Evolutionary conservation across 2,329 filamentous ascomycete genomes (phyloP).

Genomic region (Botrytis medusae): DNA sequence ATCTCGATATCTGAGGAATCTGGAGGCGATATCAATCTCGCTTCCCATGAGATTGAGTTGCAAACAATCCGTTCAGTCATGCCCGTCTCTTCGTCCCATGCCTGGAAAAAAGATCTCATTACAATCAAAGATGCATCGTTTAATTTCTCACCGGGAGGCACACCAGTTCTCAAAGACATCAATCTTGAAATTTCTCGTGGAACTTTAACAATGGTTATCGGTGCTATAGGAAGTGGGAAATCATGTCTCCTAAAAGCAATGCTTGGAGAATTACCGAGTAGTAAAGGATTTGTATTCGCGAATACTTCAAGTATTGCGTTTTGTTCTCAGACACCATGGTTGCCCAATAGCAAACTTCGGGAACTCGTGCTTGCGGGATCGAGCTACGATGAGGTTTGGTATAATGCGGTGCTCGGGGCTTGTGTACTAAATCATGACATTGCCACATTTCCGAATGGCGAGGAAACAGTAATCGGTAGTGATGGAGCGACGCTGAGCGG

Average conservation of each 20-base stretch:
- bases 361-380: slow-evolving; percentile 43
- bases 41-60: not conserved
- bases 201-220: slow-evolving; percentile 35
- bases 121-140: slow-evolving; percentile 2
- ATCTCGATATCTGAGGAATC: not conserved
- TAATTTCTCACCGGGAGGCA: not conserved
- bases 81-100: not conserved
- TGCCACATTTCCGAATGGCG: slow-evolving; percentile 33
- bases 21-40: not conserved
- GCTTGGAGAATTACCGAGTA: slow-evolving; percentile 30
- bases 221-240: slow-evolving; percentile 40
- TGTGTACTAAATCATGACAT: slow-evolving; percentile 34
- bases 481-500: slow-evolving; percentile 39
- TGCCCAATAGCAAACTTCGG: slow-evolving; percentile 44
- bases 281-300: slow-evolving; percentile 25
- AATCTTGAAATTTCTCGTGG: slow-evolving; percentile 23
- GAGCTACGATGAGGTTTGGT: slow-evolving; percentile 35
- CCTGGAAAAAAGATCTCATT: not conserved
- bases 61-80: not conserved
- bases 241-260: slow-evolving; percentile 35
- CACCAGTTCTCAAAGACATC: slow-evolving; percentile 23
- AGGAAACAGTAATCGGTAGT: slow-evolving; percentile 36
- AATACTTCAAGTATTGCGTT: slow-evolving; percentile 39
- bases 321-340: slow-evolving; percentile 48
- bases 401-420: slow-evolving; percentile 31